Evolutionary conservation across 768 basidiomycete species (phyloP).

Genomic region (Pleurotus djamor): DNA sequence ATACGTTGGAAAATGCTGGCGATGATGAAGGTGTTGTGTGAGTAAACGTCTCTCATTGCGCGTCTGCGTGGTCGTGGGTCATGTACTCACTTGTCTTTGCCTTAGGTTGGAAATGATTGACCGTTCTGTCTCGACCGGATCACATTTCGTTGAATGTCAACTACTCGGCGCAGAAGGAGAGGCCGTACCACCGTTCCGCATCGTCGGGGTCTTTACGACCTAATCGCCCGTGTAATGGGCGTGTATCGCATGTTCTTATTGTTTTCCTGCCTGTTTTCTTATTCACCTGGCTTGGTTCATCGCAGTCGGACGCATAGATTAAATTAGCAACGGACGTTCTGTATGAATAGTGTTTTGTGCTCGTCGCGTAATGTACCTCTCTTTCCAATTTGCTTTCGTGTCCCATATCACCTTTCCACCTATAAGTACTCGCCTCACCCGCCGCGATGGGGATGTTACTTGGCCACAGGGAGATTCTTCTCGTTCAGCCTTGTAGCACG

Average conservation of each 20-base stretch:
- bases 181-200: conserved; percentile 79
- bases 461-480: too few relatives aligned
- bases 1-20: conserved; percentile 74
- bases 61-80: not conserved
- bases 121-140: conserved; percentile 77
- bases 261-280: not conserved
- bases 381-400: too few relatives aligned
- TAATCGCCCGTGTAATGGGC: conserved; percentile 22
- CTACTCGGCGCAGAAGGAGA: conserved; percentile 86
- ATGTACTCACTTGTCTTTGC: conserved; percentile 6
- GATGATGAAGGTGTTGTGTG: conserved; percentile 52
- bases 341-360: too few relatives aligned
- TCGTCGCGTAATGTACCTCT: too few relatives aligned
- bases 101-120: conserved; percentile 84
- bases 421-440: too few relatives aligned
- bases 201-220: conserved; percentile 87
- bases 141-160: conserved; percentile 92
- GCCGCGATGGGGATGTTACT: too few relatives aligned
- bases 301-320: too few relatives aligned
- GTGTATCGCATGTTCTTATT: not conserved
- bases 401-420: too few relatives aligned
- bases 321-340: too few relatives aligned
- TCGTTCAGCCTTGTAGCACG: too few relatives aligned
- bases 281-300: too few relatives aligned
- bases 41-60: conserved; percentile 1